Evolutionary conservation across 1,284 basidiomycete species (phyloP).

Genomic region (Pseudozyma hubeiensis): DNA sequence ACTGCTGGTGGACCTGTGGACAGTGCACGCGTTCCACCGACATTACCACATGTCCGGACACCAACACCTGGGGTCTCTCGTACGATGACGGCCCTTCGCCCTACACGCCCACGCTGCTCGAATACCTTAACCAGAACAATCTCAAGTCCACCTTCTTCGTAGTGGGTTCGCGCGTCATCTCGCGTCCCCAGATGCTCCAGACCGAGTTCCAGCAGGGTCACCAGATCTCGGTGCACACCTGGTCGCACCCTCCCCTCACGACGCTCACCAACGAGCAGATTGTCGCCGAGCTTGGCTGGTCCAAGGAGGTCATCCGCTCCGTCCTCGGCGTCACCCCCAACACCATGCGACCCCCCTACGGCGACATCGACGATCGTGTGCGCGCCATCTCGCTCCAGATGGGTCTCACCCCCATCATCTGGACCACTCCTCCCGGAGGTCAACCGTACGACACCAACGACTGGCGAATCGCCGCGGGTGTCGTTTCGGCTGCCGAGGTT

Average conservation of each 20-base stretch:
- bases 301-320: constrained; percentile 81
- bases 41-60: constrained; percentile 81
- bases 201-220: constrained; percentile 84
- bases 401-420: constrained; percentile 66
- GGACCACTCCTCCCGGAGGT: constrained; percentile 57
- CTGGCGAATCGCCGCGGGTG: constrained; percentile 62
- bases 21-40: constrained; percentile 80
- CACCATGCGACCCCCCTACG: constrained; percentile 70
- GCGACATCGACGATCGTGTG: constrained; percentile 68
- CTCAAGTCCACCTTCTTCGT: constrained; percentile 89
- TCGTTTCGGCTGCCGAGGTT: constrained; percentile 53
- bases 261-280: constrained; percentile 85
- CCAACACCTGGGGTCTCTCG: constrained; percentile 76
- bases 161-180: constrained; percentile 88
- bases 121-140: constrained; percentile 77
- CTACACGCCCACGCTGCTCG: constrained; percentile 79
- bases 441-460: constrained; percentile 63
- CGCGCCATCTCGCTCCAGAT: constrained; percentile 63
- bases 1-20: constrained; percentile 84
- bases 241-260: constrained; percentile 76
- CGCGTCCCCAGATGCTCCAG: constrained; percentile 79
- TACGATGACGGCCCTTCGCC: constrained; percentile 87
- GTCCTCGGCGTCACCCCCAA: constrained; percentile 65
- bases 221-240: constrained; percentile 69
- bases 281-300: constrained; percentile 93